These are phyloP conservation scores for Colletotrichum limetticola DNA, from an alignment of 2,329 filamentous ascomycete genomes.

Conservation along the genomic window DNA sequence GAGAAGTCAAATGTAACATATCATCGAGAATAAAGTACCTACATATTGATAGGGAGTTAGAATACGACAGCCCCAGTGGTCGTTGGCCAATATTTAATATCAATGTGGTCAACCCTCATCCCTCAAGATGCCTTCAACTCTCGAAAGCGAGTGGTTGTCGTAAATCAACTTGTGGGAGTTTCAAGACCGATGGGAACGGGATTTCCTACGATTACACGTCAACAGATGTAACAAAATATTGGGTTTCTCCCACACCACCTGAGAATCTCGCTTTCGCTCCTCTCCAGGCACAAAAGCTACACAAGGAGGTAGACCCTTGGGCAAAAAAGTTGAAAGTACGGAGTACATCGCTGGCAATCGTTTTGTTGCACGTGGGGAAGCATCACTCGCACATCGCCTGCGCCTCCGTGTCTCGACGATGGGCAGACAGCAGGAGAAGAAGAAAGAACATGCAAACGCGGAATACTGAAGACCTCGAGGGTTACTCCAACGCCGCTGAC, in stretches of 20 bases:
- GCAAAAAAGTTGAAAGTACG: not conserved
- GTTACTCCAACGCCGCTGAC: not conserved
- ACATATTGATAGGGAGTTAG: too few species aligned
- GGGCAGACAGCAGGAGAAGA: not conserved
- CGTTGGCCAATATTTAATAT: too few species aligned
- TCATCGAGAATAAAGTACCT: too few species aligned
- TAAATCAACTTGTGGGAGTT: too few species aligned
- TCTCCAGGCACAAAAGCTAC: not conserved
- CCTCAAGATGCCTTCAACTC: too few species aligned
- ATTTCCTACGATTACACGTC: not conserved
- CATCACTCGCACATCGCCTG: not conserved
- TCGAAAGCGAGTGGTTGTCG: too few species aligned
- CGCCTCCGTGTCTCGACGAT: too few species aligned
- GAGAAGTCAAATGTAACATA: too few species aligned
- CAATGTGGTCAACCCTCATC: too few species aligned
- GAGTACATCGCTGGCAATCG: not conserved
- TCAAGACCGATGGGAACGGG: too few species aligned
- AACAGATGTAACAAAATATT: constrained; percentile 6
- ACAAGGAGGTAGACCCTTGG: not conserved
- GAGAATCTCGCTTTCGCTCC: not conserved
- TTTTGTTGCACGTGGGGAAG: not conserved
- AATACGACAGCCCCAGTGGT: too few species aligned
- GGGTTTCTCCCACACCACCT: constrained; percentile 14
- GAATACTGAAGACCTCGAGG: not conserved
- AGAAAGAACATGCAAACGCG: not conserved